A percentile compares a stretch with the other conserved stretches of the same genome.
These are phyloP conservation scores for Malus sylvestris DNA, from an alignment of 306 rosid species.

Conservation along the genomic window DNA sequence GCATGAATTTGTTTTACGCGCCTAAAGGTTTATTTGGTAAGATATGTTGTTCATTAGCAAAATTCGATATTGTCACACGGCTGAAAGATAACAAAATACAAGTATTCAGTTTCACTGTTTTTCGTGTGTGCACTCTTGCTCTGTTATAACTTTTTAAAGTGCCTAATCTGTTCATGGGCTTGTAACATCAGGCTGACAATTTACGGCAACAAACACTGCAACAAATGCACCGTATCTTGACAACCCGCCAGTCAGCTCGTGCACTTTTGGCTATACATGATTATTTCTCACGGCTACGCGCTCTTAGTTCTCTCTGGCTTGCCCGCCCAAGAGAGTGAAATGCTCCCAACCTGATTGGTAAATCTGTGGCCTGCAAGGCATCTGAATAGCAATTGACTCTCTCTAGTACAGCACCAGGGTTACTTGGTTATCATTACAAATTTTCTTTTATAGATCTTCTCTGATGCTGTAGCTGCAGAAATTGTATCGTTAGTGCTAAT, in stretches of 20 bases:
- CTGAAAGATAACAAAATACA: not conserved
- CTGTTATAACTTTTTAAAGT: not conserved
- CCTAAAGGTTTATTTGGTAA: not conserved
- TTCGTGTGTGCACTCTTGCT: not conserved
- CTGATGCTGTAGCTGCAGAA: not conserved
- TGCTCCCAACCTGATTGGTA: conserved; percentile 2
- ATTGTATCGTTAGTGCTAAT: not conserved
- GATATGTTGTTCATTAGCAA: not conserved
- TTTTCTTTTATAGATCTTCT: not conserved
- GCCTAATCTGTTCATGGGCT: not conserved
- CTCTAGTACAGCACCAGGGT: conserved; percentile 6
- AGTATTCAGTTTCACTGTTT: not conserved
- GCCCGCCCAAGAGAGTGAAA: conserved; percentile 88
- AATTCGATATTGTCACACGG: not conserved
- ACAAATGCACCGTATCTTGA: conserved; percentile 92
- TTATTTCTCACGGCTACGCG: conserved; percentile 79
- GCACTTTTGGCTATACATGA: conserved; percentile 90
- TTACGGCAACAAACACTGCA: conserved; percentile 92
- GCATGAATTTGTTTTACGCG: not conserved
- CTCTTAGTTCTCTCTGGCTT: conserved; percentile 96
- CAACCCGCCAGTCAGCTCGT: conserved; percentile 94
- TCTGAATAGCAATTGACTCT: conserved; percentile 11
- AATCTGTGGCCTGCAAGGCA: conserved; percentile 7
- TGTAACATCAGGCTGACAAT: conserved; percentile 71
- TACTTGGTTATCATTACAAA: conserved; percentile 8